These are phyloP conservation scores for Platanthera guangdongensis DNA, from an alignment of 106 monocot species.

Conservation along the genomic window DNA sequence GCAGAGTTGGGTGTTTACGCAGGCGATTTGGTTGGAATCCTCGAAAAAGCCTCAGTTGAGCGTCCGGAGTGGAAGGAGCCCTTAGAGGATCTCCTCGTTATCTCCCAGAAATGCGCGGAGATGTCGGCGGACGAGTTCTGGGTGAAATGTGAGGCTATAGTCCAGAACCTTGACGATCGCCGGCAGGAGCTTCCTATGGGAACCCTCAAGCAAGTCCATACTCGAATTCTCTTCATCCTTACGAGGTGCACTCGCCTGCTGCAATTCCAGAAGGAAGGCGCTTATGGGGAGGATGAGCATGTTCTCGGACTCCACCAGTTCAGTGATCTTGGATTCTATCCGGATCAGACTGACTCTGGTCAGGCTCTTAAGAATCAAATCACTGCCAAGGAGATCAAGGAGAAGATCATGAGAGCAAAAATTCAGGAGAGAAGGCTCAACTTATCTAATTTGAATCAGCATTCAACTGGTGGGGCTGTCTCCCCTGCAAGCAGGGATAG, in stretches of 20 bases:
- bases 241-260: conserved; percentile 82
- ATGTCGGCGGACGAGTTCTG: conserved; percentile 78
- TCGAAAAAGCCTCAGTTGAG: conserved; percentile 35
- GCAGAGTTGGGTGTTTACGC: conserved; percentile 62
- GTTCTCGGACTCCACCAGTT: conserved; percentile 72
- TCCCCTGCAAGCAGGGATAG: conserved; percentile 48
- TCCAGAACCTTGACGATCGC: conserved; percentile 75
- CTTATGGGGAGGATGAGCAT: conserved; percentile 33
- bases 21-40: conserved; percentile 56
- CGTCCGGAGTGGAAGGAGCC: conserved; percentile 51
- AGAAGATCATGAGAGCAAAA: conserved; percentile 37
- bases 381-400: conserved; percentile 45
- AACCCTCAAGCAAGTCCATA: conserved; percentile 76
- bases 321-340: conserved; percentile 86
- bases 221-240: conserved; percentile 84
- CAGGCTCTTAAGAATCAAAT: conserved; percentile 30
- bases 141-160: conserved; percentile 72
- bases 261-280: conserved; percentile 75
- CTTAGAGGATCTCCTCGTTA: conserved; percentile 70
- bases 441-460: conserved; percentile 15
- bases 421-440: conserved; percentile 37
- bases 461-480: conserved; percentile 15
- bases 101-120: conserved; percentile 61
- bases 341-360: conserved; percentile 25
- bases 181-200: conserved; percentile 79